Percentiles rank a stretch among this genome's conserved stretches.
These are phyloP conservation scores for Leccinum disarticulatum DNA, from an alignment of 768 basidiomycete species.

Conservation along the genomic window DNA sequence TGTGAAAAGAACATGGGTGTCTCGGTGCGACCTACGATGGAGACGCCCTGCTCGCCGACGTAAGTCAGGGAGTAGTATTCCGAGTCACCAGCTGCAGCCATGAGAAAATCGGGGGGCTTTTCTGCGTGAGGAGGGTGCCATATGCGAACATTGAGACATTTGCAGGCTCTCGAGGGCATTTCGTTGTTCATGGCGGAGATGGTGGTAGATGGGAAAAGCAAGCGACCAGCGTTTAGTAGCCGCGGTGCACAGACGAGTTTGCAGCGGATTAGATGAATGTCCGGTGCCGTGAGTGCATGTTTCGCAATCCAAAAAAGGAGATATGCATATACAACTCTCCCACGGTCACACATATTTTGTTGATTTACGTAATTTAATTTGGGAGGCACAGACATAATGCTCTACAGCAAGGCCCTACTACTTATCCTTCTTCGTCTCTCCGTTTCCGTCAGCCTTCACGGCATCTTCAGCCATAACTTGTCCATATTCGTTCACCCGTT, in stretches of 20 bases:
- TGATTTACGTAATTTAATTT: constrained; percentile 6
- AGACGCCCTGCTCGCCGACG: constrained; percentile 67
- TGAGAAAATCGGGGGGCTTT: constrained; percentile 39
- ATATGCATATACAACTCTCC: constrained; percentile 14
- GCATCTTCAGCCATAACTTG: constrained; percentile 65
- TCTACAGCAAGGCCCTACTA: constrained; percentile 21
- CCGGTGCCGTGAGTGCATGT: constrained; percentile 33
- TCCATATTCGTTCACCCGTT: constrained; percentile 95
- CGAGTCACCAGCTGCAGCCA: constrained; percentile 23
- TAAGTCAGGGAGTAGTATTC: constrained; percentile 55
- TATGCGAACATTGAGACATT: constrained; percentile 71
- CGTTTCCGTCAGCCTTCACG: constrained; percentile 38
- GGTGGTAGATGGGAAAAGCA: constrained; percentile 19
- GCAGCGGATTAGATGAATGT: constrained; percentile 35
- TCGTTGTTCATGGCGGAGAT: constrained; percentile 18
- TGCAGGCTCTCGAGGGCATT: constrained; percentile 50
- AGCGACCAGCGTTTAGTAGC: constrained; percentile 25
- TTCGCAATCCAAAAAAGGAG: constrained; percentile 25
- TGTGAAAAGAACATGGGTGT: background rate
- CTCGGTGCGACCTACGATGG: constrained; percentile 49
- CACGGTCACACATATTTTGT: constrained; percentile 23
- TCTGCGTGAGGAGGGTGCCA: constrained; percentile 30
- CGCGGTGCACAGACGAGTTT: constrained; percentile 17
- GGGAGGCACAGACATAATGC: no score
- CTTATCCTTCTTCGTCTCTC: constrained; percentile 59